Conservation (phyloP, 345 rosid species). For the Populus pruinosa region DNA sequence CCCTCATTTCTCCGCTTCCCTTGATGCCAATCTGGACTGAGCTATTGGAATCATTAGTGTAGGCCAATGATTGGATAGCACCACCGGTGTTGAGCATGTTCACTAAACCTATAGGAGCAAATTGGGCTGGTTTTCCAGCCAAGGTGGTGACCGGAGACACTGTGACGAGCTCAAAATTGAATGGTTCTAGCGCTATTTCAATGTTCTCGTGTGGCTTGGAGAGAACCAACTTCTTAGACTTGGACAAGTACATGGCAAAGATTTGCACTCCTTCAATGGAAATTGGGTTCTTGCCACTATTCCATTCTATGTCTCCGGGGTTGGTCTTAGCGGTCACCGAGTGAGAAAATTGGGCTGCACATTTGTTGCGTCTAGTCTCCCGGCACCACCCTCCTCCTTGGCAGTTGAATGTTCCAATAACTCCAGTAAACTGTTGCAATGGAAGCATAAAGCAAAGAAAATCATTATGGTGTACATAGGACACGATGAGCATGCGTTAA, state of each 20-base stretch:
- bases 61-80: constrained; percentile 54
- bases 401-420: constrained; percentile 88
- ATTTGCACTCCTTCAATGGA: constrained; percentile 49
- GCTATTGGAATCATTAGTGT: constrained; percentile 12
- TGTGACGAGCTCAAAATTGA: constrained; percentile 74
- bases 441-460: not conserved
- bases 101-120: constrained; percentile 79
- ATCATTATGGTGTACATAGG: too few species aligned
- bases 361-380: constrained; percentile 73
- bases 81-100: constrained; percentile 94
- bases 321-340: constrained; percentile 50
- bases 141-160: constrained; percentile 62
- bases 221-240: constrained; percentile 64
- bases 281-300: constrained; percentile 67
- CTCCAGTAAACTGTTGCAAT: constrained; percentile 60
- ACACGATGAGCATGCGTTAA: too few species aligned
- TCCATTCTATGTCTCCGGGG: constrained; percentile 70
- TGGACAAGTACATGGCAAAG: constrained; percentile 68
- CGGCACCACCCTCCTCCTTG: constrained; percentile 99
- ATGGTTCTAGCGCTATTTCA: constrained; percentile 67
- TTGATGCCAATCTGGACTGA: constrained; percentile 48
- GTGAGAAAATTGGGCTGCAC: constrained; percentile 57
- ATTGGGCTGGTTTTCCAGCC: constrained; percentile 38
- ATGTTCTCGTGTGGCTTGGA: constrained; percentile 44
- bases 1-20: constrained; percentile 76